phyloP scores from a whole-genome alignment of 768 basidiomycete species.

The Pleurotus citrinopileatus region DNA sequence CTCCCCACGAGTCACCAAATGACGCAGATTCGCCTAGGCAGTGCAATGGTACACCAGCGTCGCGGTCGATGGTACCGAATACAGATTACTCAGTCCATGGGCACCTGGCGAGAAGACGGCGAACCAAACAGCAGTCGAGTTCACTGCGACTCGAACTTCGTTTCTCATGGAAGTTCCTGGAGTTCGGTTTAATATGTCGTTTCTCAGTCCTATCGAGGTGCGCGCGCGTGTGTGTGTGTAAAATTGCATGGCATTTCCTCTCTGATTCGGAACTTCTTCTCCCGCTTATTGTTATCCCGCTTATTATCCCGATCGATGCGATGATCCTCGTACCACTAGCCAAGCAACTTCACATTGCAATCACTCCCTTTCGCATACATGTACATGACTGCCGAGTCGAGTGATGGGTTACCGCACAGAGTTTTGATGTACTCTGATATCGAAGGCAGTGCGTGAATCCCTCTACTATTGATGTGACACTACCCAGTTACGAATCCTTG shows the following conservation, averaged over 20 bases:
- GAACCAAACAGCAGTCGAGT: conserved; percentile 3
- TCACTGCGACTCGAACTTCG: conserved; percentile 10
- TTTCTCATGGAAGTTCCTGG: conserved; percentile 5
- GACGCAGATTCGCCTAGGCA: not conserved
- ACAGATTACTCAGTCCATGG: conserved; percentile 1
- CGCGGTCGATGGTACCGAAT: not conserved
- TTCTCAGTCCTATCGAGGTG: conserved; percentile 14
- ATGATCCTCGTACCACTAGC: not conserved
- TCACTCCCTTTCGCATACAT: conserved; percentile 12
- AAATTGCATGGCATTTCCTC: too few species aligned
- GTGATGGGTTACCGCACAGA: conserved; percentile 4
- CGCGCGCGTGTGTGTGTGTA: too few species aligned
- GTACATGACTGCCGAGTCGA: conserved; percentile 3
- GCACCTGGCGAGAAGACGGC: not conserved
- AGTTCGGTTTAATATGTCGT: conserved; percentile 12
- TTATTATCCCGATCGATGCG: not conserved
- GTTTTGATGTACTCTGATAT: conserved; percentile 13
- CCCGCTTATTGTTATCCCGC: not conserved
- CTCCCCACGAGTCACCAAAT: not conserved
- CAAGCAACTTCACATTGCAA: conserved; percentile 6
- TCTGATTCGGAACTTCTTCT: too few species aligned
- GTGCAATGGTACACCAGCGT: conserved; percentile 8
- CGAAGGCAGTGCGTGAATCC: conserved; percentile 9
- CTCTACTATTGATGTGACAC: too few species aligned
- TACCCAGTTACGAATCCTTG: too few species aligned